Conservation (phyloP, 2,329 filamentous ascomycete species). For the Verticillium isaacii region DNA sequence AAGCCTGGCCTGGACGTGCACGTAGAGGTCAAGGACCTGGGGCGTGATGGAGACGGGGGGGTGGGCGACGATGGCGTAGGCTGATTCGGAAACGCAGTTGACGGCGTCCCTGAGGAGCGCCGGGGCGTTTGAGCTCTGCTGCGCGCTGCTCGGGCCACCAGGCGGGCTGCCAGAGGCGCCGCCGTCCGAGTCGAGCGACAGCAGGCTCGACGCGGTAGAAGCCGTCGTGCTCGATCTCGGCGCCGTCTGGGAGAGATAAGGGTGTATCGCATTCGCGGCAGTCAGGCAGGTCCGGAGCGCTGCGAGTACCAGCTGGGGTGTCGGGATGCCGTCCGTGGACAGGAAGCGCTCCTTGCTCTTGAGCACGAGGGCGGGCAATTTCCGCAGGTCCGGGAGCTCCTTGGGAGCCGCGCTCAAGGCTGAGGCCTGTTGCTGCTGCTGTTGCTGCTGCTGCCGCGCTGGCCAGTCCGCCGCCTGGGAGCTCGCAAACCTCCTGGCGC, state of each 20-base stretch:
- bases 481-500: constrained; percentile 2
- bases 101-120: constrained; percentile 36
- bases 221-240: constrained; percentile 40
- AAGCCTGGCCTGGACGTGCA: constrained; percentile 69
- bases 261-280: constrained; percentile 38
- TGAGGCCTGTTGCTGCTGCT: background rate
- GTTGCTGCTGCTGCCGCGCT: constrained; percentile 1
- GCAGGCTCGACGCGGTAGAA: constrained; percentile 26
- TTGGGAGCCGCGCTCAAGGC: constrained; percentile 7
- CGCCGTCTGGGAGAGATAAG: constrained; percentile 32
- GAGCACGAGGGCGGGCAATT: constrained; percentile 35
- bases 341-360: constrained; percentile 38
- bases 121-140: constrained; percentile 6
- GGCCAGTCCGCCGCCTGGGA: background rate
- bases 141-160: background rate
- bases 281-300: constrained; percentile 40
- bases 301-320: constrained; percentile 34
- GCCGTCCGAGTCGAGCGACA: constrained; percentile 24
- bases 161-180: constrained; percentile 6
- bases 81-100: constrained; percentile 50
- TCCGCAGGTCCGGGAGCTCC: constrained; percentile 30
- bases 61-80: constrained; percentile 68
- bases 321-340: constrained; percentile 38
- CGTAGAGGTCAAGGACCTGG: constrained; percentile 66
- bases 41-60: constrained; percentile 77